phyloP scores from a whole-genome alignment of 768 basidiomycete genomes.

The Lactarius evosmus region DNA sequence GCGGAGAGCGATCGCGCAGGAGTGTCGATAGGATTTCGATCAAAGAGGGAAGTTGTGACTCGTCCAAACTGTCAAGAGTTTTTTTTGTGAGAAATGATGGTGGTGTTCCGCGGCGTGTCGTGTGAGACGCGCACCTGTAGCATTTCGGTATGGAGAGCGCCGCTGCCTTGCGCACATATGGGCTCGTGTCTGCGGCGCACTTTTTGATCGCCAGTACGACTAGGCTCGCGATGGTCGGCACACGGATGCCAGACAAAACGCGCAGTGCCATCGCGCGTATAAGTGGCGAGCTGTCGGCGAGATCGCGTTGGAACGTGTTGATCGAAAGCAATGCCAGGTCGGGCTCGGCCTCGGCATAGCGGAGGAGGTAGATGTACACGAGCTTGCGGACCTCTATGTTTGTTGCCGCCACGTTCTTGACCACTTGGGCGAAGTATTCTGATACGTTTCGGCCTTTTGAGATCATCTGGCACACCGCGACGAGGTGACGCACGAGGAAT shows the following conservation, averaged over 20 bases:
- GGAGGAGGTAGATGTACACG: slow-evolving; percentile 95
- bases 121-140: slow-evolving; percentile 54
- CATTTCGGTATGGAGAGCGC: slow-evolving; percentile 87
- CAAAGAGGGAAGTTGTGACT: slow-evolving; percentile 65
- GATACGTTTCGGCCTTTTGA: slow-evolving; percentile 90
- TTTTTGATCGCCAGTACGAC: slow-evolving; percentile 89
- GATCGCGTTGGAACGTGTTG: slow-evolving; percentile 97
- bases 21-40: slow-evolving; percentile 62
- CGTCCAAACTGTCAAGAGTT: slow-evolving; percentile 57
- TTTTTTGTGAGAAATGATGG: slow-evolving; percentile 3
- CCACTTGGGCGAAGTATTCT: slow-evolving; percentile 93
- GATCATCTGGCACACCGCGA: slow-evolving; percentile 60
- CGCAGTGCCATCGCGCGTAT: slow-evolving; percentile 96
- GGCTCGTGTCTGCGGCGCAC: slow-evolving; percentile 86
- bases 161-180: slow-evolving; percentile 91
- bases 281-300: slow-evolving; percentile 86
- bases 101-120: slow-evolving; percentile 17
- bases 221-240: slow-evolving; percentile 82
- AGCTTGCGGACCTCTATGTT: slow-evolving; percentile 95
- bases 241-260: slow-evolving; percentile 87
- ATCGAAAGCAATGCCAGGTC: slow-evolving; percentile 94
- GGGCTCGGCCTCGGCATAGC: slow-evolving; percentile 90
- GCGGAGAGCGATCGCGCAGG: slow-evolving; percentile 73
- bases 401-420: slow-evolving; percentile 92
- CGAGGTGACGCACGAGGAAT: slow-evolving; percentile 3